Conservation (phyloP, 2,329 filamentous ascomycete species). For the Gremmenia infestans region DNA sequence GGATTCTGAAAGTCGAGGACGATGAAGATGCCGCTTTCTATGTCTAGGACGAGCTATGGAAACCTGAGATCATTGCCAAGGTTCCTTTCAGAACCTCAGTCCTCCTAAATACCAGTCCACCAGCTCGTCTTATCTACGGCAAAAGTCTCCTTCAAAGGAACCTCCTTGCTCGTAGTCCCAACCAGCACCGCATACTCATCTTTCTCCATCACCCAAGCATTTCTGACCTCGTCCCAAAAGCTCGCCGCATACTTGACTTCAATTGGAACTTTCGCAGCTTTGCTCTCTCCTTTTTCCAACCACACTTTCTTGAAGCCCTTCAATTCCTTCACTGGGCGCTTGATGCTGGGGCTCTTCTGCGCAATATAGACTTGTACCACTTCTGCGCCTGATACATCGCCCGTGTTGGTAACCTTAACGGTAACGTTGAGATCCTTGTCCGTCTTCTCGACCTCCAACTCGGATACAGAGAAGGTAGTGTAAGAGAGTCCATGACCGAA, state of each 20-base stretch:
- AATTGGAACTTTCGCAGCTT: slow-evolving; percentile 51
- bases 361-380: slow-evolving; percentile 54
- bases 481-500: slow-evolving; percentile 81
- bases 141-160: slow-evolving; percentile 48
- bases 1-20: no score
- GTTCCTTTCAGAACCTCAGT: neutral
- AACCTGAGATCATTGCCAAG: neutral
- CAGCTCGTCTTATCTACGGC: slow-evolving; percentile 56
- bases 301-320: slow-evolving; percentile 62
- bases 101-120: slow-evolving; percentile 57
- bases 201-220: slow-evolving; percentile 61
- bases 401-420: slow-evolving; percentile 60
- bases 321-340: slow-evolving; percentile 54
- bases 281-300: slow-evolving; percentile 54
- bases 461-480: slow-evolving; percentile 58
- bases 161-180: slow-evolving; percentile 49
- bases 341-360: slow-evolving; percentile 49
- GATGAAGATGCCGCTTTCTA: no score
- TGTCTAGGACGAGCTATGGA: no score
- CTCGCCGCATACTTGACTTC: slow-evolving; percentile 60
- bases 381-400: slow-evolving; percentile 47
- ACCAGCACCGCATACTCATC: slow-evolving; percentile 62
- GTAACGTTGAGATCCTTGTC: slow-evolving; percentile 40
- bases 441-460: slow-evolving; percentile 42
- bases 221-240: slow-evolving; percentile 65